These are phyloP conservation scores for Aurantiochytrium sp. DNA, from an alignment of 108 stramenopile species.

Conservation along the genomic window DNA sequence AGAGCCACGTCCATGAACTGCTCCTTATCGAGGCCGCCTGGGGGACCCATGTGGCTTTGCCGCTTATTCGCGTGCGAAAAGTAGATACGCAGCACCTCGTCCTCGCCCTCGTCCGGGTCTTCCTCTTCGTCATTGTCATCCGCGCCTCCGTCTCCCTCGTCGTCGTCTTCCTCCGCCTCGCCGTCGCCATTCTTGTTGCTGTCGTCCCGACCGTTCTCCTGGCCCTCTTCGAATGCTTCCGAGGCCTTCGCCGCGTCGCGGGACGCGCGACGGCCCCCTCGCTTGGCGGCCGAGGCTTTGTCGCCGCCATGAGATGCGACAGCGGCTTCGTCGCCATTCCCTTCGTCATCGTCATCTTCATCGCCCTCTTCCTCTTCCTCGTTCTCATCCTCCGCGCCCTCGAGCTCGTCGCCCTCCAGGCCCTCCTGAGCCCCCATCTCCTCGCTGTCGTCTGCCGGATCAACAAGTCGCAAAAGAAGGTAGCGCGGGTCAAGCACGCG, in stretches of 20 bases:
- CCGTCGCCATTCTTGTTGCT: too few species aligned
- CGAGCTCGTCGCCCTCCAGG: conserved; percentile 39
- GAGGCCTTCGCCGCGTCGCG: too few species aligned
- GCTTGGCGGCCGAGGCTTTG: too few species aligned
- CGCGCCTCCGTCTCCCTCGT: conserved; percentile 34
- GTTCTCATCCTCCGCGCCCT: conserved; percentile 38
- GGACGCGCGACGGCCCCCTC: too few species aligned
- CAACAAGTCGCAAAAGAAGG: background rate
- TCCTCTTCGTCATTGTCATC: background rate
- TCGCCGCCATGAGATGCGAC: too few species aligned
- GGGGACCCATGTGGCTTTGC: background rate
- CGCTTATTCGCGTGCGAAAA: background rate
- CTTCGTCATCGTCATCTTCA: background rate
- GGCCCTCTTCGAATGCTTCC: too few species aligned
- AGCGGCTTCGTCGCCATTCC: too few species aligned
- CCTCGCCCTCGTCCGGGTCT: background rate
- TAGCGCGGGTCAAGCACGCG: background rate
- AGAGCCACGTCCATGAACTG: background rate
- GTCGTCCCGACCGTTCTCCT: too few species aligned
- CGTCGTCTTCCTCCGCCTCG: conserved; percentile 48
- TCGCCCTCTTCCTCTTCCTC: background rate
- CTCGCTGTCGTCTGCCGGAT: conserved; percentile 51
- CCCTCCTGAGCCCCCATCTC: conserved; percentile 74
- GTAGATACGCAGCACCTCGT: background rate
- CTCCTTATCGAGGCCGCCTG: background rate